Evolutionary conservation across 331 rosid species (phyloP), one percentile per base, ranked within the genome.

Genomic region (Cydonia oblonga): DNA sequence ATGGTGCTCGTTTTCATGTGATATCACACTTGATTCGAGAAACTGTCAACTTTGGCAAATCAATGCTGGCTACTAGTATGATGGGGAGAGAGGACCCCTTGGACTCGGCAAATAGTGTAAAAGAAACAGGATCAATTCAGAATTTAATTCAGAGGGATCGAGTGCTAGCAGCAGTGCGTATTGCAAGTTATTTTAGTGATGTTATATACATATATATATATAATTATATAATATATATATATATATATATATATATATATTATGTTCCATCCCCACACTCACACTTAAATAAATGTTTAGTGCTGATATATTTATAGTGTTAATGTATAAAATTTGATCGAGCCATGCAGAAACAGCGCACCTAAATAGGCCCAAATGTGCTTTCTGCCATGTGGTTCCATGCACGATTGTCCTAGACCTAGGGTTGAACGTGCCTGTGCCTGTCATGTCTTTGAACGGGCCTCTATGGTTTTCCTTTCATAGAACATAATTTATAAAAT

Each of bases 21-120:
- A 78, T 95, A 81, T 88, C 98, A 18, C 96, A 91, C 84, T 85
- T 91, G 90, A 86, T 95, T 70, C 89, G 96, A n/a, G 98, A 89
- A 81, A 88, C 96, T 71, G 90, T 95, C 54, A 89, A 75, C 65
- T 81, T 85, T 71, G 93, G 98, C 72, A 95, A 95, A 82, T 82
- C 91, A 76, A 78, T 93, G 87, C 96, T 93, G 81, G 98, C 91
- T 64, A 84, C 91, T 54, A 91, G 93, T 79, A 82, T 91, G 63
- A 72, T 85, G 70, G 85, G 89, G 71, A 81, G 86, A 69, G 98
- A 93, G 73, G 96, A 91, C 68, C 57, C 75, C 70, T 61, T 76
- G 67, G 96, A 91, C 72, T 70, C 83, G 11, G 77, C 77, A 80
- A 65, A 69, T 70, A 81, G 70, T 49, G 29, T 75, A 25, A 93